Base-by-base conservation (phyloP, 1,139 yeast species). In the Candida sp. region DNA sequence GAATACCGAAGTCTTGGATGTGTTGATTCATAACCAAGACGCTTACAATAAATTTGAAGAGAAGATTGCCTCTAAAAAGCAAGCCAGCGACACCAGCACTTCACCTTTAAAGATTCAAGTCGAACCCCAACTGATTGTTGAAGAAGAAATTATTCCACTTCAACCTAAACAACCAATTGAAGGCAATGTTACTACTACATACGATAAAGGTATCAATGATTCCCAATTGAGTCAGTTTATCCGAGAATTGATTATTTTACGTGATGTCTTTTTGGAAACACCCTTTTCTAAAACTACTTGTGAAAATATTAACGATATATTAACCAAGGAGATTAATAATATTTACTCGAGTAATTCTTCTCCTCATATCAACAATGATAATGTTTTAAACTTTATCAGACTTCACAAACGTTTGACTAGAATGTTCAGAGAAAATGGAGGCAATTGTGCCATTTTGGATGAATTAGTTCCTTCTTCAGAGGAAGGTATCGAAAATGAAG, bases 381-480 rank as follows among this genome's bases (percentile, higher is more conserved):
- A 56, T 27, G 52, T 57, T 8, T 49, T 50, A 22, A 49, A 54
- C 9, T 61, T 55, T 38, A 53, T 58, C 40, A 54, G 60, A 40
- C 53, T 63, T 40, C 49, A 51, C 40, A 49, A 53, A 42, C 52
- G 57, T 30, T 54, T 66, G 40, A 40, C 38, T 1, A 45, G 48
- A 4, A 52, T 69, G 32, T 67, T 69, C 41, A 49, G 47, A 7
- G 36, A 55, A 11, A 69, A 70, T 49, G 65, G 65, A 5, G 63
- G 61, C 2, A 48, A 67, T 42, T 65, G 73, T 6, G 63, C 54
- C 19, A 58, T 65, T 7, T 60, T 72, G 48, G 75, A 71, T 48
- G 54, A 64, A 3, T 54, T 70, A 2, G 47, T 67, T 35, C 53
- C 53, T 11, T 62, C 62, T 33, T 64, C 63, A 42, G 35, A 43